Percentiles rank a stretch among this genome's conserved stretches.
These are phyloP conservation scores for Cicer cuneatum DNA, from an alignment of 306 rosid species.

Conservation along the genomic window DNA sequence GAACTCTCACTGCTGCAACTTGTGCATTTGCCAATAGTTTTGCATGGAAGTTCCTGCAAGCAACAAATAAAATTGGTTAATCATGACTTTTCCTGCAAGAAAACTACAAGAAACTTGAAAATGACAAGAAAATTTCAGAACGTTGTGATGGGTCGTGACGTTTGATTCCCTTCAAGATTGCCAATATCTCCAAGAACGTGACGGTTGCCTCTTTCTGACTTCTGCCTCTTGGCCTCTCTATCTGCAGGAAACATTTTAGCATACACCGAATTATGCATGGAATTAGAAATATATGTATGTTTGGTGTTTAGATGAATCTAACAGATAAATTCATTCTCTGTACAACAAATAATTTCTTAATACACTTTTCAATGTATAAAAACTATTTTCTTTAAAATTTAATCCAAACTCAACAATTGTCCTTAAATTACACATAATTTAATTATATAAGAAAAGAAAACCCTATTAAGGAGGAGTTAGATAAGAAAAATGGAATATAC, in stretches of 20 bases:
- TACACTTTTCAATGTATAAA: too few species aligned
- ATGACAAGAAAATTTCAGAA: neutral
- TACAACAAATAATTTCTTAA: too few species aligned
- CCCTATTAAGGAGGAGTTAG: too few species aligned
- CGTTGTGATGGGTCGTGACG: conserved; percentile 37
- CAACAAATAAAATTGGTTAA: neutral
- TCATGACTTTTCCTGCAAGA: neutral
- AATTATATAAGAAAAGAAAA: too few species aligned
- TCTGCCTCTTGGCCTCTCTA: neutral
- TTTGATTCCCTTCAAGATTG: conserved; percentile 30
- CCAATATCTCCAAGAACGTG: conserved; percentile 48
- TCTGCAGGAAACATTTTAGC: neutral
- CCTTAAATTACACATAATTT: too few species aligned
- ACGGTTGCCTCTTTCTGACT: neutral
- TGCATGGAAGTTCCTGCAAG: conserved; percentile 23
- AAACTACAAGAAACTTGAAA: neutral
- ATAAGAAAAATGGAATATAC: too few species aligned
- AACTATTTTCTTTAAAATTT: too few species aligned
- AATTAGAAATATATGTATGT: too few species aligned
- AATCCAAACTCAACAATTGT: too few species aligned
- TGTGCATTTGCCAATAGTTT: conserved; percentile 36
- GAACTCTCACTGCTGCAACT: conserved; percentile 7
- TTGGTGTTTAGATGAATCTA: too few species aligned
- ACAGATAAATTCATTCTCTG: too few species aligned
- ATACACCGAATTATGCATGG: neutral